Base-by-base conservation (phyloP, 140 eudicot species). In the Anethum foeniculum region DNA sequence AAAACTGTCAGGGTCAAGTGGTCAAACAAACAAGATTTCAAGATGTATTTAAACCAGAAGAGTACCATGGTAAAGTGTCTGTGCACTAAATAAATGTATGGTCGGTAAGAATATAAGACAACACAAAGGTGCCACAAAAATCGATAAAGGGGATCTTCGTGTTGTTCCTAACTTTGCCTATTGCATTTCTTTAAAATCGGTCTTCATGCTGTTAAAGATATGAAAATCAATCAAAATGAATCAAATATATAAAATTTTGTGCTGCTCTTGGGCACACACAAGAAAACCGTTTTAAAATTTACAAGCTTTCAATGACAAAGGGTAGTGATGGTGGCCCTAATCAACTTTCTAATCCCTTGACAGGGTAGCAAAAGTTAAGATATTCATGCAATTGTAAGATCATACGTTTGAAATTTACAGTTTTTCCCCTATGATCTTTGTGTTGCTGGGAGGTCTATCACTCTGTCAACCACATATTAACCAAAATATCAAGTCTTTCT, bases 1-100 rank as follows among this genome's bases (percentile, higher is more conserved):
- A 69, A 25, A 62, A 3, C 34, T 62, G 69, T 62, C 69, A 62
- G 34, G 69, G 34, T 62, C 69, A 62, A 62, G 32, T 62, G 69
- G 74, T 67, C 74, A 67, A 67, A 8, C 74, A 67, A 67, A 67
- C 74, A 67, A 30, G 15, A 30, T 67, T 67, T 67, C 74, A 67
- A 67, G n/a, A 28, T 67, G 8, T 67, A 32, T 67, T 30, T 5
- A 14, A 67, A 15, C 39, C 74, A 67, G 74, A 28, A 30, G 41
- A 13, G 74, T 67, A 67, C 43, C 43, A 67, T 30, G 10, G 43
- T 67, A 67, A 67, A 67, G 74, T 32, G 11, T 67, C 10, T 28
- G 74, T 5, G 74, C 74, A 67, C 74, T 67, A 67, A 67, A 67
- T 32, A 67, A 67, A 67, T 25, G 12, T n/a, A 62, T 67, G 74